These are phyloP conservation scores for Rhodotorula sp. DNA, from an alignment of 1,284 basidiomycete species.

Conservation along the genomic window DNA sequence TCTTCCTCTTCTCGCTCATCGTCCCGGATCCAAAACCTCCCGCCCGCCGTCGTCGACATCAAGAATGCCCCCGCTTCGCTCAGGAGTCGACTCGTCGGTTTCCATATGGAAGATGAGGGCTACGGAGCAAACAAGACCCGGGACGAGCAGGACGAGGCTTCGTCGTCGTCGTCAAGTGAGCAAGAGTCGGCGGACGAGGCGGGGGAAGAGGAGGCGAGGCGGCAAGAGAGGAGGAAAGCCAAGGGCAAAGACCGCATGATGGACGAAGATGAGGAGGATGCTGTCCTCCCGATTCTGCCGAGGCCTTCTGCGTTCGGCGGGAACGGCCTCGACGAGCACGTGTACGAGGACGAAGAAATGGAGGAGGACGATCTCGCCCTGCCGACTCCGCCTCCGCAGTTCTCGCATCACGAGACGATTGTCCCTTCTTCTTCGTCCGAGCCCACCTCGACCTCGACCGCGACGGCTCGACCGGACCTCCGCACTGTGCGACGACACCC, in stretches of 20 bases:
- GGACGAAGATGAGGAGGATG: neutral
- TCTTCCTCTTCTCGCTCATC: slow-evolving; percentile 24
- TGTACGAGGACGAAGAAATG: neutral
- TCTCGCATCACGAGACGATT: neutral
- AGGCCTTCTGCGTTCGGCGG: neutral
- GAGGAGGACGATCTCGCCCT: neutral
- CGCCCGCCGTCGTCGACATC: slow-evolving; percentile 12
- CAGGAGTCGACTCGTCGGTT: slow-evolving; percentile 28
- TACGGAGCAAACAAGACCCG: neutral
- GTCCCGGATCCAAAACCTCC: slow-evolving; percentile 19
- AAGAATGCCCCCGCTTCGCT: slow-evolving; percentile 19
- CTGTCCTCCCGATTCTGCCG: neutral
- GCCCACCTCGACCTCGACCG: slow-evolving; percentile 3
- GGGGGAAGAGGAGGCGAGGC: neutral
- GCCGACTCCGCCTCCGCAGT: neutral
- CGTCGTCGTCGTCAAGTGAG: neutral
- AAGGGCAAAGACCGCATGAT: slow-evolving; percentile 9
- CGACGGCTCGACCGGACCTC: neutral
- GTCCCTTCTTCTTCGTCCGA: neutral
- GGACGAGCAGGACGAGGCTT: neutral
- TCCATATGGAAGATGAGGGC: slow-evolving; percentile 34
- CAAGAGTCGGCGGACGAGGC: slow-evolving; percentile 1
- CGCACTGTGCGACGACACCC: neutral
- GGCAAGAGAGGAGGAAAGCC: neutral
- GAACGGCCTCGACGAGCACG: neutral